phyloP scores from a whole-genome alignment of 2,329 filamentous ascomycete species.

The Karstenula rhodostoma region DNA sequence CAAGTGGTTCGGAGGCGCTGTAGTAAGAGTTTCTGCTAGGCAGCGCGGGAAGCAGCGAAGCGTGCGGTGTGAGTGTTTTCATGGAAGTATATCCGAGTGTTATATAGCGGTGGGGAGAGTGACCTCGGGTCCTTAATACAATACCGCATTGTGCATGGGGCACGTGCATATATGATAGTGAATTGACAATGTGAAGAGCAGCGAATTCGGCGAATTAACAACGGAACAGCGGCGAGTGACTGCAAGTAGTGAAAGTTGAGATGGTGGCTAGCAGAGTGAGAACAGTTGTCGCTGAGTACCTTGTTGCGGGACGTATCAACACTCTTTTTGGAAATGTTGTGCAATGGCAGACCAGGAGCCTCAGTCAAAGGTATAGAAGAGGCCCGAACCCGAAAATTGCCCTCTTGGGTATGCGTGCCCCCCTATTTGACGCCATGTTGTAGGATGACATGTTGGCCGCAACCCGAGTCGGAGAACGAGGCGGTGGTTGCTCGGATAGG shows the following conservation, averaged over 20 bases:
- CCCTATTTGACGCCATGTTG: not conserved
- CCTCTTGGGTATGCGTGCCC: not conserved
- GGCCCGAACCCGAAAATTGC: too few species aligned
- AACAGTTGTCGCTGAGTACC: not conserved
- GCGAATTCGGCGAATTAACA: constrained; percentile 1
- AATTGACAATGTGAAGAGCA: not conserved
- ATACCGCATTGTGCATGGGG: not conserved
- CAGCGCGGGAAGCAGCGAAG: not conserved
- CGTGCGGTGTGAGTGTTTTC: not conserved
- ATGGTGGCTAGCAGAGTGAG: not conserved
- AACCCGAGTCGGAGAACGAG: not conserved
- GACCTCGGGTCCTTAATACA: not conserved
- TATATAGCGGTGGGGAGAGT: not conserved
- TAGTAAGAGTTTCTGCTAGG: not conserved
- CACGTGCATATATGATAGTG: not conserved
- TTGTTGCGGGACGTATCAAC: not conserved
- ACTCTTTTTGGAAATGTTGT: not conserved
- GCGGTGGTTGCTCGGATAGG: not conserved
- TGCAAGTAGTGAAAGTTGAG: not conserved
- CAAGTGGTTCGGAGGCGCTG: too few species aligned
- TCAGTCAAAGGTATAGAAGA: not conserved
- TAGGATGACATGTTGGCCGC: constrained; percentile 1
- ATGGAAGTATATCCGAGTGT: too few species aligned
- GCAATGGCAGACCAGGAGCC: not conserved
- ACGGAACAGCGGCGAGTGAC: constrained; percentile 5